Evolutionary conservation across 129 eudicot species (phyloP), one percentile per base, ranked within the genome.

Genomic region (Flaveria trinervia): DNA sequence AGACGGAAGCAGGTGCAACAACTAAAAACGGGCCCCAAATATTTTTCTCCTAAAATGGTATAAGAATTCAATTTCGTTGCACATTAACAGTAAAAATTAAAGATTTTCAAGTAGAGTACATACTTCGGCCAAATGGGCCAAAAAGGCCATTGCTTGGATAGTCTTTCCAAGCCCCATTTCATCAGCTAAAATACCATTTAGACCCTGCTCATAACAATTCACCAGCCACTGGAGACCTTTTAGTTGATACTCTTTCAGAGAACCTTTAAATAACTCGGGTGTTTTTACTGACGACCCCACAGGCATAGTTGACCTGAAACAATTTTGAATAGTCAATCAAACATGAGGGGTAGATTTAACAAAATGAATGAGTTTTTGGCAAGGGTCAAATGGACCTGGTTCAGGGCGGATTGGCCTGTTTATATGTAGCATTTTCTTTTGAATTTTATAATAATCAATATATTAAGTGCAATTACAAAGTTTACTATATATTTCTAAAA

Each of bases 201-300:
- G 81, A 77, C 99, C 99, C 97, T 94, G 97, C 80, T 94, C 99
- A 76, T 94, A 94, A 79, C 99, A 94, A 75, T 94, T 94, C 26
- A 94, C 99, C 64, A 94, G 89, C 99, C 99, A 94, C 82, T 94
- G 99, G 39, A 94, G 99, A 65, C 99, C 99, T 86, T 91, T 94
- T n/a, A 94, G 83, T 81, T 91, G 99, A 86, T 94, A 94, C 28
- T 88, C 99, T 82, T 94, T 94, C 41, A 94, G 89, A 70, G 93
- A 74, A 72, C 99, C 99, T 84, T 91, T 91, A 70, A 94, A 94
- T 73, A 94, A 39, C 75, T 89, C 85, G 11, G 97, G 97, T 68
- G 99, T 89, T 74, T 87, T 88, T 73, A 94, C 99, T 7, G 97
- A 87, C 70, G 99, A 94, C 15, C 85, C 92, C 68, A 94, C 90